Base-by-base conservation (phyloP, 345 rosid species). In the Turnera subulata region DNA sequence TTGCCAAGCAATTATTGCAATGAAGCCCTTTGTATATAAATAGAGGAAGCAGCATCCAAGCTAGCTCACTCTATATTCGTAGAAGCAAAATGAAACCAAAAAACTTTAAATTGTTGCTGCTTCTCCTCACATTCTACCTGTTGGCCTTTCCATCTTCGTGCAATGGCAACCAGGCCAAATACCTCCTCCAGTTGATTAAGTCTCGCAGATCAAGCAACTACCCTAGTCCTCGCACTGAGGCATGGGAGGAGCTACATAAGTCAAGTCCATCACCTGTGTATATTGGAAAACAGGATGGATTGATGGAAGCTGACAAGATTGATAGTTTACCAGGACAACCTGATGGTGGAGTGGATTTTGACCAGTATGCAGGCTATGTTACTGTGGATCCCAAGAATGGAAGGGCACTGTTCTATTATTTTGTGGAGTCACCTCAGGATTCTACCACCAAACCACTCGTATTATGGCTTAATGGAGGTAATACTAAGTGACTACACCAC, bases 361-460 rank as follows among this genome's bases (percentile, higher is more conserved):
- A 71, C 47, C 83, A 72, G 46, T 69, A 69, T 40, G 67, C 75
- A 3, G 77, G 79, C 15, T 71, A 68, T 56, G 72, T 78, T 0
- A 74, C 73, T 0, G 73, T 74, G 6, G 63, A 68, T 49, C 69
- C 75, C 11, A 56, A 62, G 53, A 55, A 62, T 13, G 76, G 74
- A 42, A 61, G 72, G 25, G 60, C 71, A 4, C 54, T 73, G 33
- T 71, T 78, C 64, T 78, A 78, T 59, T 74, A 78, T 50, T 74
- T 74, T 5, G 75, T 56, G 1, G 74, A 80, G 66, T 76, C 81
- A 0, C 71, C 79, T 6, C 56, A 22, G 49, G 45, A 66, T 46
- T 63, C 84, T 56, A 53, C 75, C 29, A 43, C 65, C 40, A 76
- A 79, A 40, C 84, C 84, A 26, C 60, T 80, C 40, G 61, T 80